These are phyloP conservation scores for Drosera spatulata DNA, from an alignment of 179 eudicot species.

Conservation along the genomic window DNA sequence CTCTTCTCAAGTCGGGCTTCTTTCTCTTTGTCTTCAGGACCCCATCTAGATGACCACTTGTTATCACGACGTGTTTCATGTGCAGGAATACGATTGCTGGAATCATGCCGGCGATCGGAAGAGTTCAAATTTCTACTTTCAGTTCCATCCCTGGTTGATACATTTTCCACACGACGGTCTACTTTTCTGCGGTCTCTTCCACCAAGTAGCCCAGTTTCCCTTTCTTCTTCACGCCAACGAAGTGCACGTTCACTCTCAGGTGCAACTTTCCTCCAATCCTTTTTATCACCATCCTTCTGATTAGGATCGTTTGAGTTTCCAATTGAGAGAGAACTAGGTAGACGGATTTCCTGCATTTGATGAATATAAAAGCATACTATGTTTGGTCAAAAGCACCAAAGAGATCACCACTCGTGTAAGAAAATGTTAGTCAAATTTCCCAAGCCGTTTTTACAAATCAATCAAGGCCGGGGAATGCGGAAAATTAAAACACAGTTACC, in stretches of 20 bases:
- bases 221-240: slow-evolving; percentile 98
- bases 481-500: background rate
- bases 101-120: slow-evolving; percentile 72
- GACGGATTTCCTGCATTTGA: slow-evolving; percentile 50
- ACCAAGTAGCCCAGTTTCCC: slow-evolving; percentile 87
- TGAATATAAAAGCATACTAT: background rate
- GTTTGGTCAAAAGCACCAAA: background rate
- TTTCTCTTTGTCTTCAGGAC: slow-evolving; percentile 84
- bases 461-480: background rate
- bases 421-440: no score
- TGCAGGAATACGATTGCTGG: slow-evolving; percentile 38
- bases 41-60: slow-evolving; percentile 97
- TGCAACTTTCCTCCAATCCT: slow-evolving; percentile 66
- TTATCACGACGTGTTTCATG: slow-evolving; percentile 66
- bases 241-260: slow-evolving; percentile 53
- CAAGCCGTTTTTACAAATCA: no score
- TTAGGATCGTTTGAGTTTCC: slow-evolving; percentile 62
- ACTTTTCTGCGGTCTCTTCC: slow-evolving; percentile 68
- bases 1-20: slow-evolving; percentile 54
- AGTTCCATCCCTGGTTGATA: slow-evolving; percentile 42
- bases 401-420: background rate
- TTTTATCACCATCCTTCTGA: slow-evolving; percentile 80
- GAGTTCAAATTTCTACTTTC: slow-evolving; percentile 48
- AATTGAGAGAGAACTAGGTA: slow-evolving; percentile 67
- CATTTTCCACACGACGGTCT: slow-evolving; percentile 57